Conservation (phyloP, 2,329 filamentous ascomycete genomes). For the Dactylella cylindrospora region DNA sequence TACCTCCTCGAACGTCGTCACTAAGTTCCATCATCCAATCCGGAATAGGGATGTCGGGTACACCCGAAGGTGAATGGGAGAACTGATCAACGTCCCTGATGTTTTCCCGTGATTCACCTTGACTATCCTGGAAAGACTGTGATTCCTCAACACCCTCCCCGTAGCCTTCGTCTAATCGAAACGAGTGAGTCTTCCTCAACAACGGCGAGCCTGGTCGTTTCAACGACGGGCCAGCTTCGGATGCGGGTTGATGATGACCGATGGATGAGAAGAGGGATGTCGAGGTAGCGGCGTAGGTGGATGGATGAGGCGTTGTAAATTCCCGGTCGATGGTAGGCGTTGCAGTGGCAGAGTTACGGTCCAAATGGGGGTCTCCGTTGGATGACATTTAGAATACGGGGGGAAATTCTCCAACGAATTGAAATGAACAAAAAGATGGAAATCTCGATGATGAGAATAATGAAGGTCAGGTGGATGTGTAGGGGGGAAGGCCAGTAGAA, state of each 20-base stretch:
- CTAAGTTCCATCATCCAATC: slow-evolving; percentile 60
- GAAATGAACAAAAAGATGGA: too few relatives aligned
- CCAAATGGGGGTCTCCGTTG: slow-evolving; percentile 33
- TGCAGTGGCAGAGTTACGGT: slow-evolving; percentile 21
- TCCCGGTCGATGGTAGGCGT: neutral
- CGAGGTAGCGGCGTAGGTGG: slow-evolving; percentile 3
- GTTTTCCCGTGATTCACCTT: slow-evolving; percentile 53
- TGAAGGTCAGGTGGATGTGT: too few relatives aligned
- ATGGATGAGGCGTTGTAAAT: neutral
- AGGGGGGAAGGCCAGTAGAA: too few relatives aligned
- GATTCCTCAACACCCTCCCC: slow-evolving; percentile 38
- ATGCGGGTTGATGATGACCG: slow-evolving; percentile 6
- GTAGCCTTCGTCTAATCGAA: slow-evolving; percentile 43
- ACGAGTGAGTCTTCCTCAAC: slow-evolving; percentile 37
- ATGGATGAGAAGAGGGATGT: slow-evolving; percentile 8
- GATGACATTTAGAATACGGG: slow-evolving; percentile 42
- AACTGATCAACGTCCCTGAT: slow-evolving; percentile 47
- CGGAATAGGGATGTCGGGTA: slow-evolving; percentile 55
- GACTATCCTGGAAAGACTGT: slow-evolving; percentile 25
- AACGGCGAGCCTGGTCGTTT: slow-evolving; percentile 37
- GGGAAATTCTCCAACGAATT: too few relatives aligned
- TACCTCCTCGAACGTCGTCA: slow-evolving; percentile 61
- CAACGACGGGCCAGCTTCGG: slow-evolving; percentile 22
- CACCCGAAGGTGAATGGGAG: slow-evolving; percentile 47
- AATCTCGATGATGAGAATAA: too few relatives aligned